Percentiles rank a stretch among this genome's conserved stretches.
phyloP scores from a whole-genome alignment of 2,329 filamentous ascomycete species.

The Clarireedia paspali region DNA sequence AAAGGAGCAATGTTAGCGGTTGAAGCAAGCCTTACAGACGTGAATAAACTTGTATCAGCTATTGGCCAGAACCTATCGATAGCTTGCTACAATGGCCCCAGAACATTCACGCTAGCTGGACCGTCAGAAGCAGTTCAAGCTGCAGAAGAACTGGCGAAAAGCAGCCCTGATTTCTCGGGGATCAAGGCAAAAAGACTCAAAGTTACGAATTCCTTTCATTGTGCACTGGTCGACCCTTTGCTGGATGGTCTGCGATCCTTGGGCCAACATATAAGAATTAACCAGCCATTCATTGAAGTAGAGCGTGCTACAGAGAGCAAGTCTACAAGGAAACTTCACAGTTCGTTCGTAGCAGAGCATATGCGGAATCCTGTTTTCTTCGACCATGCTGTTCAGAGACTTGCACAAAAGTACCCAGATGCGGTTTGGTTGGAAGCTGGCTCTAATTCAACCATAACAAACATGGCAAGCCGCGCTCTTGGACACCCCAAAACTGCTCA shows the following conservation, averaged over 20 bases:
- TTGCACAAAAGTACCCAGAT: conserved; percentile 14
- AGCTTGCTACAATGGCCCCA: conserved; percentile 29
- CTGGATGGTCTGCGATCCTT: conserved; percentile 11
- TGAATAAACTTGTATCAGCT: neutral
- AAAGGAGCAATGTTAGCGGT: neutral
- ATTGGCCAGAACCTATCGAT: conserved; percentile 14
- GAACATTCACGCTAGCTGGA: conserved; percentile 29
- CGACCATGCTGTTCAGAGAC: conserved; percentile 24
- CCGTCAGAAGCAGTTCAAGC: conserved; percentile 22
- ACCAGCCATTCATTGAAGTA: conserved; percentile 13
- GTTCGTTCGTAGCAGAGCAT: conserved; percentile 15
- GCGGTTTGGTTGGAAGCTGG: conserved; percentile 32
- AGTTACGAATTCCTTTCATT: conserved; percentile 29
- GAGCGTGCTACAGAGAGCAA: neutral
- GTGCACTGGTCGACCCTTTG: conserved; percentile 23
- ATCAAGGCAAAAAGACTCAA: conserved; percentile 18
- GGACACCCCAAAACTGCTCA: neutral
- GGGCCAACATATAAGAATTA: conserved; percentile 21
- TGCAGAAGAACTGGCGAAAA: conserved; percentile 6
- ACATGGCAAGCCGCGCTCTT: conserved; percentile 24
- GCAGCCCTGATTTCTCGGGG: neutral
- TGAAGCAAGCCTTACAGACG: neutral
- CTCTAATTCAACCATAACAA: conserved; percentile 24
- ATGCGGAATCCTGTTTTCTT: conserved; percentile 28
- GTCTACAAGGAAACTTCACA: too few species aligned